Base-by-base conservation (phyloP, 2,329 filamentous ascomycete species). In the Clarireedia paspali region DNA sequence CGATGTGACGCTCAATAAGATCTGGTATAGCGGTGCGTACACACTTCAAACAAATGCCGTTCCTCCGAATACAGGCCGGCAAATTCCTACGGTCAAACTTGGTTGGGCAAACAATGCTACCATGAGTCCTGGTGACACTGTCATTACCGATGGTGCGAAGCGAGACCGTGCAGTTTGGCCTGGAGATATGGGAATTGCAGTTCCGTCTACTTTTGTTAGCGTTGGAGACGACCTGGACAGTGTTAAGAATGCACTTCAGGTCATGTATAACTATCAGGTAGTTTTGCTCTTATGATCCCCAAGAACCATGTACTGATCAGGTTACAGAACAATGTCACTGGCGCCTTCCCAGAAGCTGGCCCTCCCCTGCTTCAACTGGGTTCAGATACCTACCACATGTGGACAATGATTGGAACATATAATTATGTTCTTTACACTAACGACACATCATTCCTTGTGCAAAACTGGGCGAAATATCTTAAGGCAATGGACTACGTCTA, bases 81-180 rank as follows among this genome's bases (percentile, higher is more conserved):
- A 59, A 42, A 64, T 68, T n/a, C 67, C 69, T 17, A 57, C 64
- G n/a, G 55, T 68, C 1, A 51, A 42, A 4, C 58, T 49, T 30
- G 67, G 64, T 6, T 74, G 73, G 1, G 57, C 76, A 6, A 73
- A 76, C 74, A 57, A 72, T 68, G 56, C 59, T 7, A 60, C 57
- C 14, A 50, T 63, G 27, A 62, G 64, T 6, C 60, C 73, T 70
- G 64, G 64, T 3, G 58, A 61, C 47, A 65, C 62, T 26, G 61
- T 64, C 2, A 69, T 67, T 54, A 65, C 66, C 0, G 81, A 84
- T 66, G 81, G 81, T 15, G 78, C 80, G 0, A 84, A 84, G 63
- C 73, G 81, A 49, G 81, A 84, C 62, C 73, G 79, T 5, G 70
- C 81, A 30, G 77, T 84, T 1, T 85, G 81, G 80, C 77, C 81